phyloP scores from a whole-genome alignment of 768 basidiomycete species.

The Suillus alpinus region DNA sequence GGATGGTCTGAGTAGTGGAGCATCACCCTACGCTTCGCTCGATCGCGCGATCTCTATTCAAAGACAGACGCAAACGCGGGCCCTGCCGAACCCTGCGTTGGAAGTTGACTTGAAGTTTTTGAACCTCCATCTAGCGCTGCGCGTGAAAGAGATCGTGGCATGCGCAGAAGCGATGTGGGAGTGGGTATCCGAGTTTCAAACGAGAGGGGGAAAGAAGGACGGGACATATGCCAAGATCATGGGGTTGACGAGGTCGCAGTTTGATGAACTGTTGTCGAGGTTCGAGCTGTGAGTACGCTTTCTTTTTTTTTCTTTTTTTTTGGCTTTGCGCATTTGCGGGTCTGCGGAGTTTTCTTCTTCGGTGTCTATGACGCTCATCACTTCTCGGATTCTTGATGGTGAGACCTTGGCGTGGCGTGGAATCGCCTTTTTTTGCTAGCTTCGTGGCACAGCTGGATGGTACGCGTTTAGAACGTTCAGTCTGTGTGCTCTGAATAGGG shows the following conservation, averaged over 20 bases:
- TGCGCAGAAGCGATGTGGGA: conserved; percentile 83
- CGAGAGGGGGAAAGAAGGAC: conserved; percentile 9
- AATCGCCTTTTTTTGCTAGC: not conserved
- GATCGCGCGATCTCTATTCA: conserved; percentile 40
- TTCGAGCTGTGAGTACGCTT: conserved; percentile 57
- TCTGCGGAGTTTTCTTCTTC: not conserved
- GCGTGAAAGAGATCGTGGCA: conserved; percentile 62
- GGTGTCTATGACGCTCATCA: not conserved
- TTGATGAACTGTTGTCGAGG: conserved; percentile 52
- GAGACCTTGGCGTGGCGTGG: not conserved
- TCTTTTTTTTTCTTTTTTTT: not conserved
- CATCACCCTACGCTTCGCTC: conserved; percentile 45
- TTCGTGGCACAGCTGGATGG: not conserved
- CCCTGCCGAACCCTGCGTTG: conserved; percentile 52
- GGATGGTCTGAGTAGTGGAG: conserved; percentile 34
- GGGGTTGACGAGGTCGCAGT: conserved; percentile 57
- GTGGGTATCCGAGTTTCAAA: conserved; percentile 57
- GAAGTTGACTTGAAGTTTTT: conserved; percentile 56
- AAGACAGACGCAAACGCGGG: not conserved
- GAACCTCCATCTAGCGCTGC: conserved; percentile 60
- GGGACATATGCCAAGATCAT: conserved; percentile 32
- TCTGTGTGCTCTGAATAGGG: not conserved
- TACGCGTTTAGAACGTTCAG: not conserved
- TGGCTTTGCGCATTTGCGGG: not conserved
- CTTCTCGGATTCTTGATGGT: not conserved